phyloP scores from a whole-genome alignment of 345 rosid genomes.

The Eucalyptus paniculata region DNA sequence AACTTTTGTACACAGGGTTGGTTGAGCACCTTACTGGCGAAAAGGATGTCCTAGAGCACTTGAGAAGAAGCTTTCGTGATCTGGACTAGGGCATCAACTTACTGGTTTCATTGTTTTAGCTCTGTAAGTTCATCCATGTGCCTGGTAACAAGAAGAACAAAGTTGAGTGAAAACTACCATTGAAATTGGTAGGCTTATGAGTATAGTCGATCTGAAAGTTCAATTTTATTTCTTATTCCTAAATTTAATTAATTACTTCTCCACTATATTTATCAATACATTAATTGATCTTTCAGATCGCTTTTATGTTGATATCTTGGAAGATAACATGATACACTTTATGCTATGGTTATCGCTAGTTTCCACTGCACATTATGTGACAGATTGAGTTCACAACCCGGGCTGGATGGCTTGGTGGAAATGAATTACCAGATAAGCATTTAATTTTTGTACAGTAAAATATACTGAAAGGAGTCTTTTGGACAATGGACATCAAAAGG shows the following conservation, averaged over 20 bases:
- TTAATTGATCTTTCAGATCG: not conserved
- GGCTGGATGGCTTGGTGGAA: not conserved
- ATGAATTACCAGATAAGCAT: not conserved
- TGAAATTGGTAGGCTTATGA: not conserved
- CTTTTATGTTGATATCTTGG: not conserved
- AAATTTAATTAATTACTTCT: not conserved
- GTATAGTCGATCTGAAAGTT: not conserved
- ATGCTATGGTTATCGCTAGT: not conserved
- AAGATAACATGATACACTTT: not conserved
- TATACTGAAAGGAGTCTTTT: not conserved
- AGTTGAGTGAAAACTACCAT: not conserved
- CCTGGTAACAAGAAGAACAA: not conserved
- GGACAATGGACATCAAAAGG: not conserved
- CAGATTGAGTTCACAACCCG: not conserved
- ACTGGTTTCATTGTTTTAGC: not conserved
- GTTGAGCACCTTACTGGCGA: conserved; percentile 72
- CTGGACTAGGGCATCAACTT: not conserved
- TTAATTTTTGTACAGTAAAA: not conserved
- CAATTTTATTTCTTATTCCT: not conserved
- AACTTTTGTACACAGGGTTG: conserved; percentile 26
- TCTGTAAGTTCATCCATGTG: not conserved
- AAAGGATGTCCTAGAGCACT: conserved; percentile 29
- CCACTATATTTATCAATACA: not conserved
- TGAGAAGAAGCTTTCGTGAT: conserved; percentile 3
- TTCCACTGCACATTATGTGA: not conserved